Base-by-base conservation (phyloP, 2,329 filamentous ascomycete species). In the Alternaria alternata region DNA sequence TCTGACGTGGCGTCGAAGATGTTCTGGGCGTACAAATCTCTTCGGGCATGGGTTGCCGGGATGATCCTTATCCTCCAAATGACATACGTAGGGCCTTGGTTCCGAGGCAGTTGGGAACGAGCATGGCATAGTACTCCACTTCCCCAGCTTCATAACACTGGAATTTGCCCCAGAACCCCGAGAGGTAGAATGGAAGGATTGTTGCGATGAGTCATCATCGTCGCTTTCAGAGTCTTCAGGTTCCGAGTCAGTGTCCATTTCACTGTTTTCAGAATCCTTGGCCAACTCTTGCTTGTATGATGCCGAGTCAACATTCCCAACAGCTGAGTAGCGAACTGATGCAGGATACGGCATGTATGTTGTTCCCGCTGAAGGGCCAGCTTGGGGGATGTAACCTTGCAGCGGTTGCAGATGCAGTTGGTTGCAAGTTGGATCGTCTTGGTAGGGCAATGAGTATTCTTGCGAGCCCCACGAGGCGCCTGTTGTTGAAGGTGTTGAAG, bases 401-500 rank as follows among this genome's bases (percentile, higher is more conserved):
- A 44, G 16, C 24, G 48, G 36, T 30, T 60, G 53, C 11, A 57
- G n/a, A 2, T 41, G 18, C 12, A 51, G 22, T 4, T 58, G 59
- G n/a, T 46, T 47, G 26, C 55, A 57, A 7, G 16, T 26, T n/a
- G 34, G 47, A n/a, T 26, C 34, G 5, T n/a, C 34, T 22, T 52
- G 47, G 18, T 22, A 49, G 9, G 48, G 54, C 7, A 61, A 18
- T 16, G 52, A 24, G 20, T 43, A 58, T 5, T 43, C 14, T 28
- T 38, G 54, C 16, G 59, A 58, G 41, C 51, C 24, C 59, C 59
- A 61, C 6, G 0, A 89, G 80, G 38, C 87, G 85, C 30, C 87
- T 83, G 71, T 87, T 88, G 77, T 89, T 89, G 79, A 88, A 85
- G 75, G 88, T 84, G 75, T 90, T 90, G 80, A 90, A 91, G 62